Evolutionary conservation across 2,329 filamentous ascomycete genomes (phyloP), one percentile per base, ranked within the genome.

Genomic region (Lecanosticta acicola): DNA sequence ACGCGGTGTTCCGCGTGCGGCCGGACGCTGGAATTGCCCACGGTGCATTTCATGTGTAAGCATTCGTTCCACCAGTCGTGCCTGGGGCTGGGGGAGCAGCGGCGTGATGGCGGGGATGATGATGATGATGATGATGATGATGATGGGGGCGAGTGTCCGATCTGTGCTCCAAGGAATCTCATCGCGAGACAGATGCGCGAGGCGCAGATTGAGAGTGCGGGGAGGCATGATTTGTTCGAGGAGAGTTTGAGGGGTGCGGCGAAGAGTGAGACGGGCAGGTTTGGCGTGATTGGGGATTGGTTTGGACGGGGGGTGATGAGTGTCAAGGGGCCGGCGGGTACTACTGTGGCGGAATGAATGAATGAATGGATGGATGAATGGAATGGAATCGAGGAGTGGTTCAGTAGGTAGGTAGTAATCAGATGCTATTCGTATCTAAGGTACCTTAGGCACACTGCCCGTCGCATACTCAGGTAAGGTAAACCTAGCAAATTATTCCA

Each of bases 51-150:
- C 66, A 69, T 98, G 53, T 98, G 93, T 72, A 95, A 94, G 66
- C 93, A 98, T 66, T 90, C 84, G 50, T 98, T 96, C 74, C 93
- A 98, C 64, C 87, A 94, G 69, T 78, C 87, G 37, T 98, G 91
- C 66, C 71, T 98, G 34, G 86, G 87, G 62, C 72, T 75, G 3
- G 57, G 59, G 7, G 53, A 56, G 35, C n/a, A n/a, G n/a, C n/a
- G n/a, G n/a, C n/a, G n/a, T n/a, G 47, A 43, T 13, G 66, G 63
- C 3, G 66, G 63, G 2, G 69, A 70, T 21, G 74, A 78, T 17
- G 81, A 83, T 42, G 75, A 4, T 14, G 66, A 63, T 3, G 66
- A 63, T 2, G 69, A 70, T 29, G 74, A 77, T 14, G 81, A 83
- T 41, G 74, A 79, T 8, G 74, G 80, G 32, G 77, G 83, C 0